Base-by-base conservation (phyloP, 768 basidiomycete species). In the Lanmaoa pseudosensibilis region DNA sequence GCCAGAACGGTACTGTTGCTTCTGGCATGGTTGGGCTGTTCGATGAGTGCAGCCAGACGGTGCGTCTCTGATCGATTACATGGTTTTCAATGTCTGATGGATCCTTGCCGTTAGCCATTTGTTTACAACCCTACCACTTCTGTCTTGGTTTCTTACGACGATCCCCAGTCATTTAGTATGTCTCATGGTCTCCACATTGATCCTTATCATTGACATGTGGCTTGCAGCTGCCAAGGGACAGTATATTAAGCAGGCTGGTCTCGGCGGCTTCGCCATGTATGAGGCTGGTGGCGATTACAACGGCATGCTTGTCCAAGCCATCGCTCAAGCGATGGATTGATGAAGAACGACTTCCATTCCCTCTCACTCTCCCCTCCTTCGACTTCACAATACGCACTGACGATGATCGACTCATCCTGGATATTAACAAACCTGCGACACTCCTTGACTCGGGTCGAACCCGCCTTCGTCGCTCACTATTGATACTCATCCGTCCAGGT, bases 31-130 rank as follows among this genome's bases (percentile, higher is more conserved):
- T 67, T 10, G 81, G 83, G 65, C 60, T 73, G 15, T 89, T 76
- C 60, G 87, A 90, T 57, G 65, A 77, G 7, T 92, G 90, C 75
- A 87, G 83, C 58, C 81, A 89, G 73, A 92, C 90, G 53, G 90
- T 91, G 58, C 33, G 83, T 74, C 3, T 4, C 9, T 36, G 6
- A 15, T 38, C 3, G 27, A 51, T 25, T 1, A 1, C 8, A 10
- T 18, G 46, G 5, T 25, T 55, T 23, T 37, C 40, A 6, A 21
- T 37, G 16, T 51, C 46, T 63, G 27, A 70, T 10, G 1, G 16
- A 38, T 27, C 4, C 0, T 21, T 48, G 44, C 9, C 15, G 6
- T 23, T 41, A 92, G 90, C 85, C 88, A 1, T 88, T 79, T 56
- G 79, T 89, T 25, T 90, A 88, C 69, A 78, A 87, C 67, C 56